Percentiles rank a stretch among this genome's conserved stretches.
Conservation (phyloP, 257 asterid genomes). For the Solanum boliviense region DNA sequence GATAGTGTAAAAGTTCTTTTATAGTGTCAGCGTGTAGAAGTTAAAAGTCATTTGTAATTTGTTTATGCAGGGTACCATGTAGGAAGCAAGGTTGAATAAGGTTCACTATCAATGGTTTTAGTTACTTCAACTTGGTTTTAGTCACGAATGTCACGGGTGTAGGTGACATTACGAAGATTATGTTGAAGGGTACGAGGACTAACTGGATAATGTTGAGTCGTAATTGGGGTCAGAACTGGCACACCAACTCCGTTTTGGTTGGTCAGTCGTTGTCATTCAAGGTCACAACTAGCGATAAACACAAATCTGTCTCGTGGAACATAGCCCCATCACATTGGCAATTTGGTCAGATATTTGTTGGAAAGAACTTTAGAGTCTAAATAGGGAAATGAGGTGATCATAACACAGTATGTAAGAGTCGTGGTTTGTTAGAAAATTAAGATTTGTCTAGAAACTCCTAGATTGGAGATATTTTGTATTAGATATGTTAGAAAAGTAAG, state of each 20-base stretch:
- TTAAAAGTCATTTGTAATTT: neutral
- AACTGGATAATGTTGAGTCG: slow-evolving; percentile 65
- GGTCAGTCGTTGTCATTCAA: slow-evolving; percentile 74
- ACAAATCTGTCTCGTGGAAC: slow-evolving; percentile 52
- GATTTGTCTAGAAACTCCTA: too few relatives aligned
- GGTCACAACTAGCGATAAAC: slow-evolving; percentile 59
- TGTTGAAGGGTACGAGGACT: slow-evolving; percentile 45
- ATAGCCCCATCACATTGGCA: slow-evolving; percentile 73
- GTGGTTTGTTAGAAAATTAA: neutral
- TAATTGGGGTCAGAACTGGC: slow-evolving; percentile 88
- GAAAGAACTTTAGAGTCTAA: slow-evolving; percentile 51
- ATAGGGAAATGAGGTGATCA: neutral
- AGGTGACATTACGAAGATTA: slow-evolving; percentile 44
- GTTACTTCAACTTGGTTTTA: slow-evolving; percentile 58
- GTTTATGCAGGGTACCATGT: slow-evolving; percentile 29
- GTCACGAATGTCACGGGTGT: slow-evolving; percentile 72
- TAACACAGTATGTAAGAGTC: neutral
- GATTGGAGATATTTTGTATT: too few relatives aligned
- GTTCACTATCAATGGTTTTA: slow-evolving; percentile 58
- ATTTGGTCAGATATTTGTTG: slow-evolving; percentile 70
- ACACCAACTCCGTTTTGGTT: slow-evolving; percentile 30
- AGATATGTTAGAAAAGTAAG: too few relatives aligned
- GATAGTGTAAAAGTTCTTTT: neutral
- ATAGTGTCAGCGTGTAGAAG: neutral
- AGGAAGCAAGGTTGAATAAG: slow-evolving; percentile 53